phyloP scores from a whole-genome alignment of 2,329 filamentous ascomycete genomes.

The Xylariales sp. region DNA sequence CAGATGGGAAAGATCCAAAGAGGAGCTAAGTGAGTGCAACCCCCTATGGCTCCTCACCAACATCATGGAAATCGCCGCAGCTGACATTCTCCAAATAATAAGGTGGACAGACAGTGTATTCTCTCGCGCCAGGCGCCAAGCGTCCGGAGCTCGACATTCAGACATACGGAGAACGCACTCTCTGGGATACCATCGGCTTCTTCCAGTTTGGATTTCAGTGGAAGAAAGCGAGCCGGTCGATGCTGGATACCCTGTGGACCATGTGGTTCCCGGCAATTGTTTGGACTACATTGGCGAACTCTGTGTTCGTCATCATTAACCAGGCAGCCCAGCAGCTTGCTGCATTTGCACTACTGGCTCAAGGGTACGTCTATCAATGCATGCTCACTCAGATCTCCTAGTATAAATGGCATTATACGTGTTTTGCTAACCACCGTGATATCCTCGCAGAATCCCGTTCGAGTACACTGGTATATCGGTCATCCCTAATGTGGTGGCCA shows the following conservation, averaged over 20 bases:
- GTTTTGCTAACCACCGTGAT: conserved; percentile 4
- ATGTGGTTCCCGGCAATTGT: conserved; percentile 28
- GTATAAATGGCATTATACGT: too few species aligned
- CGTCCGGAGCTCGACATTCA: conserved; percentile 22
- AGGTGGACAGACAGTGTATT: conserved; percentile 16
- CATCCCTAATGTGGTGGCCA: conserved; percentile 12
- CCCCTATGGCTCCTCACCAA: too few species aligned
- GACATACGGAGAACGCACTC: conserved; percentile 19
- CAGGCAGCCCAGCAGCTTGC: conserved; percentile 9
- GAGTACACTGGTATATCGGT: conserved; percentile 11
- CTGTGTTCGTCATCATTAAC: conserved; percentile 11
- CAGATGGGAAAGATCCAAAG: conserved; percentile 23
- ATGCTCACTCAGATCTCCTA: too few species aligned
- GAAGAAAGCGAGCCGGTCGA: conserved; percentile 17
- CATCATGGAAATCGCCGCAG: too few species aligned
- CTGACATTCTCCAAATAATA: too few species aligned
- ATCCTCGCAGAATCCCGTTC: conserved; percentile 9
- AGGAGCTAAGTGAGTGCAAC: conserved; percentile 21
- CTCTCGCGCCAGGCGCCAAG: conserved; percentile 18
- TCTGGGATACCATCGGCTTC: conserved; percentile 27
- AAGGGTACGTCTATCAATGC: conserved; percentile 11
- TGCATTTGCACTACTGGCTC: conserved; percentile 9
- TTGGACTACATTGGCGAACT: conserved; percentile 22
- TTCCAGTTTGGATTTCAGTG: conserved; percentile 26
- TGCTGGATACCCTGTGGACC: conserved; percentile 26